Conservation (phyloP, 2,329 filamentous ascomycete species). For the Chlorencoelia australis region DNA sequence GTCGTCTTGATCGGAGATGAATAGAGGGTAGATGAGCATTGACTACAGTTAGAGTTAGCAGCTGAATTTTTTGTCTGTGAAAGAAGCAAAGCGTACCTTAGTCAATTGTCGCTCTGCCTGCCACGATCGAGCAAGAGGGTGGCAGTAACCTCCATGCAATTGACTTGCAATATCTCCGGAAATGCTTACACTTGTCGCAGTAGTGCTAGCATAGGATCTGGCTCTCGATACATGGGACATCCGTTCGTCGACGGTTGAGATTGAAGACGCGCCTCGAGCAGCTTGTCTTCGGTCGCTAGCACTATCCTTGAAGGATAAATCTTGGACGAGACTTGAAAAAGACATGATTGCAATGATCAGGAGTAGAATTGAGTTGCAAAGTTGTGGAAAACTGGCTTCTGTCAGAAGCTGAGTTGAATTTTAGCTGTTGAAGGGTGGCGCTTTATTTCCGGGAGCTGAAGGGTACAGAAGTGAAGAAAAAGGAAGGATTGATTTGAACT, state of each 20-base stretch:
- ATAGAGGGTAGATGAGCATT: slow-evolving; percentile 97
- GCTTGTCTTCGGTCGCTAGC: slow-evolving; percentile 36
- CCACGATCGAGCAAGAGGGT: slow-evolving; percentile 71
- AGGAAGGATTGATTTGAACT: no score
- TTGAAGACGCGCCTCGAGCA: slow-evolving; percentile 35
- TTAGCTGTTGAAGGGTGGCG: no score
- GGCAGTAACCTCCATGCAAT: slow-evolving; percentile 73
- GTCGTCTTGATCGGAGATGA: slow-evolving; percentile 88
- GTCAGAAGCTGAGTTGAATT: no score
- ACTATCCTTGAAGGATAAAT: slow-evolving; percentile 49
- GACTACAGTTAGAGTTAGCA: slow-evolving; percentile 44
- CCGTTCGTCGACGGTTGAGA: slow-evolving; percentile 44
- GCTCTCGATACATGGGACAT: slow-evolving; percentile 52
- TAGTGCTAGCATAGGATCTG: slow-evolving; percentile 56
- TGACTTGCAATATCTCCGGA: slow-evolving; percentile 71
- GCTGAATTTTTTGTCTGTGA: slow-evolving; percentile 1
- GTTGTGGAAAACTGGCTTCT: no score
- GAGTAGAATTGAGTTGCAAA: no score
- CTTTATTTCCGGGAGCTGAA: no score
- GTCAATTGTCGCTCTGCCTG: slow-evolving; percentile 78
- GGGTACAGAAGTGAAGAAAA: no score
- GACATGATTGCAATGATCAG: slow-evolving; percentile 42
- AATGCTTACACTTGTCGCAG: slow-evolving; percentile 60
- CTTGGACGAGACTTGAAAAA: slow-evolving; percentile 58
- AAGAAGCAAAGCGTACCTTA: slow-evolving; percentile 45